A percentile compares a stretch with the other conserved stretches of the same genome.
phyloP scores from a whole-genome alignment of 2,329 filamentous ascomycete genomes.

The Xylariaceae sp. region DNA sequence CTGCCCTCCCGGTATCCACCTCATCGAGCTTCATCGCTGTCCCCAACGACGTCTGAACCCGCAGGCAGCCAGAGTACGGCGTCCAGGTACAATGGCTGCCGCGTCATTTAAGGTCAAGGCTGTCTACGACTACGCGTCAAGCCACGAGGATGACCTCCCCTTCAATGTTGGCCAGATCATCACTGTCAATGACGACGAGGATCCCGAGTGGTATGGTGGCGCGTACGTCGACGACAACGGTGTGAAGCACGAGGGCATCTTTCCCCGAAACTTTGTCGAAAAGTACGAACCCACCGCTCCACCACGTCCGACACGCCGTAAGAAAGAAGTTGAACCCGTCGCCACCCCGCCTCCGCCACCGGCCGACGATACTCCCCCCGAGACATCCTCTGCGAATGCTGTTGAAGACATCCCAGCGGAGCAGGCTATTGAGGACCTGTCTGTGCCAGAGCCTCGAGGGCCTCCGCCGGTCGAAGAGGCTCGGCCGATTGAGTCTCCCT shows the following conservation, averaged over 20 bases:
- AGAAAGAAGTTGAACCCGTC: slow-evolving; percentile 59
- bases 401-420: slow-evolving; percentile 14
- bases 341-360: slow-evolving; percentile 33
- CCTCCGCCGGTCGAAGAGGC: slow-evolving; percentile 26
- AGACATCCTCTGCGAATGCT: slow-evolving; percentile 22
- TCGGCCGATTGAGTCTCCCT: slow-evolving; percentile 25
- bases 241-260: slow-evolving; percentile 75
- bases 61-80: slow-evolving; percentile 3
- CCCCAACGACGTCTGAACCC: slow-evolving; percentile 9
- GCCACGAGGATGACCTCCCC: slow-evolving; percentile 90
- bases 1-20: too few species aligned
- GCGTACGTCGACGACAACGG: slow-evolving; percentile 78
- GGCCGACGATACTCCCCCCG: slow-evolving; percentile 23
- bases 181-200: slow-evolving; percentile 87
- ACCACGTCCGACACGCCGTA: slow-evolving; percentile 73
- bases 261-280: slow-evolving; percentile 96
- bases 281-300: slow-evolving; percentile 89
- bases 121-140: slow-evolving; percentile 88
- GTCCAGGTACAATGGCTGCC: slow-evolving; percentile 56
- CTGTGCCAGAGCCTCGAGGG: slow-evolving; percentile 24
- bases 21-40: neutral
- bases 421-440: slow-evolving; percentile 30
- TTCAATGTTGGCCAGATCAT: slow-evolving; percentile 86
- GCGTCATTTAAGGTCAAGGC: slow-evolving; percentile 91
- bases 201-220: slow-evolving; percentile 89